Conservation (phyloP, 306 rosid genomes). For the Castanopsis chinensis region DNA sequence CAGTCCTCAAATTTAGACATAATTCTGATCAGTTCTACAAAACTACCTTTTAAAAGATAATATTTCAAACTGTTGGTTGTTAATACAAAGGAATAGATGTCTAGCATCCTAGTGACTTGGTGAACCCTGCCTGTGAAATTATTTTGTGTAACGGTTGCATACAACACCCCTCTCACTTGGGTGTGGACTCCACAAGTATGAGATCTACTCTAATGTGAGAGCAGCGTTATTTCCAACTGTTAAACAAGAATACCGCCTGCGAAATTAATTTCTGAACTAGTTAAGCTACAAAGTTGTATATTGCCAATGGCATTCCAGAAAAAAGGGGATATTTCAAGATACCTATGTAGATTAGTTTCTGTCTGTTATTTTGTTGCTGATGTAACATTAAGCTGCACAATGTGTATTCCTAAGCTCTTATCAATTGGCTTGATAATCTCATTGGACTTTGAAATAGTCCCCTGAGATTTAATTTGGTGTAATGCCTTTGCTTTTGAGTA, state of each 20-base stretch:
- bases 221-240: too few species aligned
- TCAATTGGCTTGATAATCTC: background rate
- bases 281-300: background rate
- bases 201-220: too few species aligned
- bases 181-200: too few species aligned
- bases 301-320: background rate
- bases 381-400: background rate
- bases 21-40: background rate
- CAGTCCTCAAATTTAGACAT: background rate
- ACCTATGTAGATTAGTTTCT: background rate
- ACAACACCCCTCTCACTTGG: too few species aligned
- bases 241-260: too few species aligned
- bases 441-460: background rate
- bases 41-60: background rate
- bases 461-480: background rate
- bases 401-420: background rate
- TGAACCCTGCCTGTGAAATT: background rate
- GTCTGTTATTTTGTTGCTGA: background rate
- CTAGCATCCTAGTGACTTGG: too few species aligned
- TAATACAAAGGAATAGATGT: too few species aligned
- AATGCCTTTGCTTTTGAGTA: background rate
- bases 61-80: too few species aligned
- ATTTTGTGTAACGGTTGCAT: too few species aligned
- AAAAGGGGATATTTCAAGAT: background rate
- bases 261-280: background rate